Base-by-base conservation (phyloP, 2,329 filamentous ascomycete species). In the Dactylella cylindrospora region DNA sequence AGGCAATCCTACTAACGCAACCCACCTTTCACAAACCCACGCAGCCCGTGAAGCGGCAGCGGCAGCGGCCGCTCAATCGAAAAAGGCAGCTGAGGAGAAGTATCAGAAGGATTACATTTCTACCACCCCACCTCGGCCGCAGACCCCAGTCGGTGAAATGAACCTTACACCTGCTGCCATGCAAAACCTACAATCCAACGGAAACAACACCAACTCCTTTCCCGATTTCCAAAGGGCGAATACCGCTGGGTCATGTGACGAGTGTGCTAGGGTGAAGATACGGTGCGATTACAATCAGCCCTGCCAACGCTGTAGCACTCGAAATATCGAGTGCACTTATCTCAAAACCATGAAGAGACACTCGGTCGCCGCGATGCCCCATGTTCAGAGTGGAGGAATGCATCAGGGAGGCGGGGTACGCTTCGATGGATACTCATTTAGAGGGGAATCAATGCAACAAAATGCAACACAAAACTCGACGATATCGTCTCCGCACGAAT, bases 1-100 rank as follows among this genome's bases (percentile, higher is more conserved):
- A 72, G 93, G 93, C 57, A 97, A 97, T 75, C 91, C 93, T 50
- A 95, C 90, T 12, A 90, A 90, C 69, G 89, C 89, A 66, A 95
- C 88, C 71, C 93, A 98, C 76, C 76, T 98, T 74, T 94, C 90
- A 68, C 90, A 96, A 75, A 88, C 90, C 28, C 87, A 91, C 74
- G 86, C 88, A 76, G 80, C 82, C 69, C 79, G 81, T 70, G 82
- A 84, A 73, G 73, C 74, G 39, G 67, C 70, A 61, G 76, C 75
- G 49, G 76, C 76, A 43, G 75, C 80, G 68, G 40, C 55, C 32
- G 44, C 55, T 13, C 47, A 49, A 5, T 40, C 40, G 17, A 61
- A 61, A 31, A 61, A 52, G 36, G 29, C 39, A 2, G 49, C 20
- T 17, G 49, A 38, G 13, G 53, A 61, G 25, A 45, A 41, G 6